Conservation (phyloP, 2,329 filamentous ascomycete genomes). For the Periconia sp. region DNA sequence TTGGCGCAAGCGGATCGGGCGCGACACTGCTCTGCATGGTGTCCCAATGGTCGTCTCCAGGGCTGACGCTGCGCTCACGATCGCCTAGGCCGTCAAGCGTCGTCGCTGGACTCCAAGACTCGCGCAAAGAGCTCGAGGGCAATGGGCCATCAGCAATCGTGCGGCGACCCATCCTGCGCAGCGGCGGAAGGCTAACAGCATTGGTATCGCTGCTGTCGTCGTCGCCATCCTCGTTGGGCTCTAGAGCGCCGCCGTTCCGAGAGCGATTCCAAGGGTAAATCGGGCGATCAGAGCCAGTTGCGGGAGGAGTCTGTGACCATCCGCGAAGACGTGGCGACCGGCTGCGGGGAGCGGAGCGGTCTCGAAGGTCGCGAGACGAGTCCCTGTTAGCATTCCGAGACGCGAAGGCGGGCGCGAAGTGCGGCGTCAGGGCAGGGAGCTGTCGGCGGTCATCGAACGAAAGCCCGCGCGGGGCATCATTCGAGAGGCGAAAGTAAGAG, state of each 20-base stretch:
- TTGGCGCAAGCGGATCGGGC: slow-evolving; percentile 81
- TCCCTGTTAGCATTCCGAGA: slow-evolving; percentile 16
- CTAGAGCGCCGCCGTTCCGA: not conserved
- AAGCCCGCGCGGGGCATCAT: slow-evolving; percentile 15
- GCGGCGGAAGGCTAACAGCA: slow-evolving; percentile 41
- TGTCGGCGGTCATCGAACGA: slow-evolving; percentile 18
- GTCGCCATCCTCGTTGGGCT: slow-evolving; percentile 23
- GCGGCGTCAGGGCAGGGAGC: slow-evolving; percentile 40
- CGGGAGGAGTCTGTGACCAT: slow-evolving; percentile 15
- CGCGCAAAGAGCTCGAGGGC: slow-evolving; percentile 44
- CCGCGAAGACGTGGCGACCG: slow-evolving; percentile 16
- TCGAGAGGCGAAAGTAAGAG: slow-evolving; percentile 13
- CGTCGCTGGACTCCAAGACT: slow-evolving; percentile 45
- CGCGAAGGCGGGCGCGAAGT: slow-evolving; percentile 40
- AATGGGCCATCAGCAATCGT: slow-evolving; percentile 44
- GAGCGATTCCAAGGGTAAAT: not conserved
- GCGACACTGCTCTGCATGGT: slow-evolving; percentile 80
- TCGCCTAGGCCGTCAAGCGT: slow-evolving; percentile 78
- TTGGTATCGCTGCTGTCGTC: slow-evolving; percentile 30
- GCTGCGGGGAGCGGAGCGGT: slow-evolving; percentile 10
- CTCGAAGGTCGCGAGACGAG: slow-evolving; percentile 2
- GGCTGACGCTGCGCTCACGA: slow-evolving; percentile 81
- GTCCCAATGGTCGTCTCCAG: slow-evolving; percentile 71
- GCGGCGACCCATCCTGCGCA: slow-evolving; percentile 46
- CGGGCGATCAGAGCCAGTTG: not conserved